Base-by-base conservation (phyloP, 768 basidiomycete genomes). In the Psilocybe subaeruginosa region DNA sequence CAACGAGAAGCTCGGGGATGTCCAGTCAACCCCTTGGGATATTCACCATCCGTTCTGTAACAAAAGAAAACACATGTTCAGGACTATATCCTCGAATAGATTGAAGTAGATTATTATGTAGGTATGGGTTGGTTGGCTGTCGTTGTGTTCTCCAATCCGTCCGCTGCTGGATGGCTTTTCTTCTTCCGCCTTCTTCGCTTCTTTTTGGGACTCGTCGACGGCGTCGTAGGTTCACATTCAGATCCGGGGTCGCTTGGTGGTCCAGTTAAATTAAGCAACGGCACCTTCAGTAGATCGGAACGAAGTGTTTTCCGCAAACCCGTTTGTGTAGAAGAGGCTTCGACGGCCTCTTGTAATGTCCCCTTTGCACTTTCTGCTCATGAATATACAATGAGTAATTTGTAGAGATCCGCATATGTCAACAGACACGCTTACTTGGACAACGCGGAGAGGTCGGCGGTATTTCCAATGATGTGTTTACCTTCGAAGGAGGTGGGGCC, bases 201-300 rank as follows among this genome's bases (percentile, higher is more conserved):
- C 76, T 83, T 88, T 68, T 82, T 88, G 35, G 79, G 72, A 63
- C 68, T 74, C 17, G 61, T 61, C 12, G 58, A 61, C 27, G 67
- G 60, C 6, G 67, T 60, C 29, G 56, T 53, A 4, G 45, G 66
- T n/a, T 74, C 75, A 14, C 69, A 68, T 7, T 74, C 77, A 17
- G 71, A 74, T 33, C 76, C 73, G 12, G 67, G 69, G 37, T 73
- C 72, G 41, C 71, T 76, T 8, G 71, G 82, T 27, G 82, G 82
- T 1, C 85, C 85, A 43, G 72, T 73, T 9, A 90, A 77, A 66
- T 89, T 89, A 29, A 90, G 73, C 17, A 90, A 62, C 12, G 85
- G 82, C 3, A 76, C 60, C 53, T 76, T 76, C 19, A 76, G 59
- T 27, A 77, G 59, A 2, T 63, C 67, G 27, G 64, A 49, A 14